These are phyloP conservation scores for Peronospora farinosa DNA, from an alignment of 352 stramenopile species.

Conservation along the genomic window DNA sequence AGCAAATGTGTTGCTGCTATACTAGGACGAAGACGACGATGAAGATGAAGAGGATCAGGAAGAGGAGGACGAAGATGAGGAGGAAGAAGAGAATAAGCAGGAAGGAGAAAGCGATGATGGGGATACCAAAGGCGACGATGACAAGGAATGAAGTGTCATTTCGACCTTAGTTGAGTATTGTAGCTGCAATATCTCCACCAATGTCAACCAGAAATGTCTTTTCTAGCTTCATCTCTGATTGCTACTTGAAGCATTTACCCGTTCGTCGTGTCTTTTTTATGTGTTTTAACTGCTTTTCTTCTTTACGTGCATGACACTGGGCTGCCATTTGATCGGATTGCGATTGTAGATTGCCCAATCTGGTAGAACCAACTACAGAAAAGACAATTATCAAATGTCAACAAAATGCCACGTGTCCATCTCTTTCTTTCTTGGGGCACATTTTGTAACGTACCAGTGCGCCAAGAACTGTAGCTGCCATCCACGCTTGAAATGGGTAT, in stretches of 20 bases:
- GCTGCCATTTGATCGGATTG: conserved; percentile 74
- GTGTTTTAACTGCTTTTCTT: conserved; percentile 33
- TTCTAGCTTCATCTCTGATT: not conserved
- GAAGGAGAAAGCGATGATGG: conserved; percentile 19
- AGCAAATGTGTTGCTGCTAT: conserved; percentile 6
- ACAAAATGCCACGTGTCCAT: conserved; percentile 16
- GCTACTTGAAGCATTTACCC: not conserved
- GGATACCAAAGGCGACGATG: conserved; percentile 21
- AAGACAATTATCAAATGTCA: conserved; percentile 7
- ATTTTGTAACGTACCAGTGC: conserved; percentile 40
- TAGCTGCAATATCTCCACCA: not conserved
- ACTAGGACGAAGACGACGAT: conserved; percentile 40
- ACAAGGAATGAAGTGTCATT: not conserved
- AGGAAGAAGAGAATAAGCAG: conserved; percentile 16
- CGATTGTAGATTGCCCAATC: conserved; percentile 84
- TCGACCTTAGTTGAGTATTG: not conserved
- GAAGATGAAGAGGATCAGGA: conserved; percentile 38
- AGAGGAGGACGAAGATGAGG: conserved; percentile 27
- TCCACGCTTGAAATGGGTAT: conserved; percentile 71
- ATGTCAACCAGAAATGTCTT: too few relatives aligned
- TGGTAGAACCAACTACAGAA: conserved; percentile 54
- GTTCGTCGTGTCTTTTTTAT: not conserved
- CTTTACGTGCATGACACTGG: conserved; percentile 72
- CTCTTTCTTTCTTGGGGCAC: too few relatives aligned
- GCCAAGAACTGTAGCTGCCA: conserved; percentile 44